Evolutionary conservation across 257 asterid species (phyloP), one percentile per base, ranked within the genome.

Genomic region (Fraxinus anomala): DNA sequence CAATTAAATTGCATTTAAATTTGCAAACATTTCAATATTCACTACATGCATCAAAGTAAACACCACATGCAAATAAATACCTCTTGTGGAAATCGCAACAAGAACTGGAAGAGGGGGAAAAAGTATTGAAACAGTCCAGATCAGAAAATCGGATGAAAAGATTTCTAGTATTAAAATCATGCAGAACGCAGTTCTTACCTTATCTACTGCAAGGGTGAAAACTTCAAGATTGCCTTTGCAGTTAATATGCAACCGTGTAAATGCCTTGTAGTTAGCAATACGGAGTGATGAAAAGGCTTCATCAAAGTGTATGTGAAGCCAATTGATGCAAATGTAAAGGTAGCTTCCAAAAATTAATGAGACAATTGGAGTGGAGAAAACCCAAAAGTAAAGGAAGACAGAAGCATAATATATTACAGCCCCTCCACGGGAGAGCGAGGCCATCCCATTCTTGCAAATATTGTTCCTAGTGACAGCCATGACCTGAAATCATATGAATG

Each of bases 211-310:
- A 68, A 96, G 97, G 39, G 99, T 93, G 89, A 82, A 93, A 80
- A 96, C 93, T 89, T 96, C 97, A 73, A 96, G 97, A 79, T 96
- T 88, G 12, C 99, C 99, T 72, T 84, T 80, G 19, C 47, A 39
- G 89, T 82, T 83, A 40, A 96, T 89, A 70, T 93, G 98, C 80
- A 93, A 91, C 75, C 99, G 92, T 49, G 99, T 93, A 77, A 93
- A 96, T 0, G 99, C 88, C 88, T 96, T 96, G 84, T 96, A 96
- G 82, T 96, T 96, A 65, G 99, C 99, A 49, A 93, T 96, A 31
- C 98, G 94, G 49, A 96, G 97, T 0, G 99, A 96, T 9, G 99
- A 96, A 85, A 96, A 96, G 21, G 99, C 99, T 84, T 96, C 99
- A 16, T 96, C 99, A 24, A 96, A 96, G 87, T 96, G 99, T 67